These are phyloP conservation scores for Chernovozyma sophiae-reginae DNA, from an alignment of 1,139 yeast genomes.

Conservation along the genomic window DNA sequence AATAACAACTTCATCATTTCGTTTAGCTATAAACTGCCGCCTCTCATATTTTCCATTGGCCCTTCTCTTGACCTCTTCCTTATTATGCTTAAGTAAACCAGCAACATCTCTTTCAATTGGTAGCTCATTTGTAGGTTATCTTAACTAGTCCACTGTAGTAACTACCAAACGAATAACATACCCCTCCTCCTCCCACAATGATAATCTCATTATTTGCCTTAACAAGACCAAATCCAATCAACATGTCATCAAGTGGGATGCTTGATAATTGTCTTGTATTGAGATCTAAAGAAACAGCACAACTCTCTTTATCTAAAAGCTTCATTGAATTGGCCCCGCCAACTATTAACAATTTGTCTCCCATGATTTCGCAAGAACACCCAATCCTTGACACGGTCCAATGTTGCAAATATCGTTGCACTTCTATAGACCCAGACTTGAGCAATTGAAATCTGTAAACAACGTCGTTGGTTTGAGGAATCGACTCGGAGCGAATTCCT, in stretches of 20 bases:
- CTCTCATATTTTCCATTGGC: too few relatives aligned
- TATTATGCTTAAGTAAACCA: too few relatives aligned
- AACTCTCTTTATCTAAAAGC: slow-evolving; percentile 32
- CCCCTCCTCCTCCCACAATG: slow-evolving; percentile 75
- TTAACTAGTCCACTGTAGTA: slow-evolving; percentile 41
- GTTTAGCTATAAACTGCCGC: too few relatives aligned
- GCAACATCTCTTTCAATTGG: too few relatives aligned
- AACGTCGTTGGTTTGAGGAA: slow-evolving; percentile 29
- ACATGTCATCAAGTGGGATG: slow-evolving; percentile 33
- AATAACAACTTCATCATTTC: too few relatives aligned
- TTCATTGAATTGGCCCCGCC: slow-evolving; percentile 57
- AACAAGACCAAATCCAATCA: slow-evolving; percentile 57
- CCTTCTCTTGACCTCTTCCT: too few relatives aligned
- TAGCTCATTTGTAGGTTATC: too few relatives aligned
- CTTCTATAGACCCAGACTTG: background rate
- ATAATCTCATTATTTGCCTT: slow-evolving; percentile 51
- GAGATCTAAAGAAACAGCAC: slow-evolving; percentile 34
- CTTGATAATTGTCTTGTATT: slow-evolving; percentile 13
- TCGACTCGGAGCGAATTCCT: slow-evolving; percentile 39
- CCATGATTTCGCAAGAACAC: slow-evolving; percentile 25
- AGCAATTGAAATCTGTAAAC: slow-evolving; percentile 26
- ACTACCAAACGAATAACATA: slow-evolving; percentile 81
- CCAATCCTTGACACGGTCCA: slow-evolving; percentile 40
- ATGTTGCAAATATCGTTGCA: background rate
- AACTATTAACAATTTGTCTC: slow-evolving; percentile 36